Evolutionary conservation across 179 eudicot genomes (phyloP).

Genomic region (Beta macrorhiza): DNA sequence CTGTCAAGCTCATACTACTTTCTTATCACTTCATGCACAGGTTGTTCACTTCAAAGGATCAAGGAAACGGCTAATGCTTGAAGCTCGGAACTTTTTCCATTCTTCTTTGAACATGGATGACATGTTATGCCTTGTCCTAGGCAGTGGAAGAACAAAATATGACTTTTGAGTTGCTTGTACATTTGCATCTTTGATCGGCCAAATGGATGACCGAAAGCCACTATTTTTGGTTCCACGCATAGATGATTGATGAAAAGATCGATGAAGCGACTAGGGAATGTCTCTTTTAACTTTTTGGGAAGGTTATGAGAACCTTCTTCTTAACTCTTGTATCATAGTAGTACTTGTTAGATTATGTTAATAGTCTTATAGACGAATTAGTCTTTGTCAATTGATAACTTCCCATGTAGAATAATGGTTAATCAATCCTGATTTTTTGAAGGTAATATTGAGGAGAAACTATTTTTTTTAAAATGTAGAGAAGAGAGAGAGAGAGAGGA

Average conservation of each 20-base stretch:
- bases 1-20: not conserved
- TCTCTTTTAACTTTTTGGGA: not conserved
- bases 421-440: not conserved
- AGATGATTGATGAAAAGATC: not conserved
- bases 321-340: not conserved
- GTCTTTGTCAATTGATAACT: not conserved
- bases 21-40: constrained; percentile 34
- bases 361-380: not conserved
- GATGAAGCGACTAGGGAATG: not conserved
- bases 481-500: no score
- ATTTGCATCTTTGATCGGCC: constrained; percentile 22
- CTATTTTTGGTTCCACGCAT: constrained; percentile 6
- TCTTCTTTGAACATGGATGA: constrained; percentile 56
- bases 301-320: not conserved
- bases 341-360: constrained; percentile 2
- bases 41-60: constrained; percentile 96
- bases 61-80: constrained; percentile 91
- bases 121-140: constrained; percentile 79
- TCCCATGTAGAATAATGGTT: not conserved
- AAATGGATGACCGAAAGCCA: constrained; percentile 19
- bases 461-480: no score
- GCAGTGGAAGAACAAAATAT: constrained; percentile 86
- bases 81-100: constrained; percentile 78
- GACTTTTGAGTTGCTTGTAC: constrained; percentile 46
- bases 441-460: no score